Conservation (phyloP, 2,329 filamentous ascomycete genomes). For the Acrocalymma vagum region DNA sequence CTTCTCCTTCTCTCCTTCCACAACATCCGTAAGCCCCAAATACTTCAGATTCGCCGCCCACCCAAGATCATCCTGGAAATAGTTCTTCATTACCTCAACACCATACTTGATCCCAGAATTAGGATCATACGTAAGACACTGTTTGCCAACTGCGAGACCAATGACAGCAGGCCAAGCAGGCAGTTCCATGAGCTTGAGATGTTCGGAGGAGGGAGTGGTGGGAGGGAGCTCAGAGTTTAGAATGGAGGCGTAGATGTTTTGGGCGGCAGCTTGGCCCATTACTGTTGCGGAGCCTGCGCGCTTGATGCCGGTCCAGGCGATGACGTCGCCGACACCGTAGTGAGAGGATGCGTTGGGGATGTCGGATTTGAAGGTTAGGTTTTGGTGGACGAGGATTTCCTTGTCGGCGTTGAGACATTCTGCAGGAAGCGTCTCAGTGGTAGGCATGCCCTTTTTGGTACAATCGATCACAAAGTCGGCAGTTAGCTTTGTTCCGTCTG, state of each 20-base stretch:
- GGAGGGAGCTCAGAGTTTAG: conserved; percentile 39
- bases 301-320: conserved; percentile 80
- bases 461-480: conserved; percentile 75
- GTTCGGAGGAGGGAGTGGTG: conserved; percentile 17
- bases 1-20: conserved; percentile 26
- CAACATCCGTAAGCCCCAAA: conserved; percentile 41
- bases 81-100: conserved; percentile 68
- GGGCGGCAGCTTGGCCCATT: conserved; percentile 71
- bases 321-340: conserved; percentile 75
- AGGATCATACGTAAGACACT: conserved; percentile 70
- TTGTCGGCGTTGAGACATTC: conserved; percentile 69
- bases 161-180: conserved; percentile 63
- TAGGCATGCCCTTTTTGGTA: conserved; percentile 69
- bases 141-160: conserved; percentile 74
- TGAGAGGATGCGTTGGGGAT: conserved; percentile 68
- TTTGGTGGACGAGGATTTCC: conserved; percentile 67
- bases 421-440: conserved; percentile 68
- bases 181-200: conserved; percentile 30
- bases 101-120: conserved; percentile 66
- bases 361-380: conserved; percentile 62
- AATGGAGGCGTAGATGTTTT: conserved; percentile 60
- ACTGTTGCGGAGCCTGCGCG: conserved; percentile 80
- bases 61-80: conserved; percentile 74
- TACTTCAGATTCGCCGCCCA: conserved; percentile 50
- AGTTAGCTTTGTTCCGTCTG: conserved; percentile 56